phyloP scores from a whole-genome alignment of 495 filamentous ascomycete genomes.

The Tuber aestivum region DNA sequence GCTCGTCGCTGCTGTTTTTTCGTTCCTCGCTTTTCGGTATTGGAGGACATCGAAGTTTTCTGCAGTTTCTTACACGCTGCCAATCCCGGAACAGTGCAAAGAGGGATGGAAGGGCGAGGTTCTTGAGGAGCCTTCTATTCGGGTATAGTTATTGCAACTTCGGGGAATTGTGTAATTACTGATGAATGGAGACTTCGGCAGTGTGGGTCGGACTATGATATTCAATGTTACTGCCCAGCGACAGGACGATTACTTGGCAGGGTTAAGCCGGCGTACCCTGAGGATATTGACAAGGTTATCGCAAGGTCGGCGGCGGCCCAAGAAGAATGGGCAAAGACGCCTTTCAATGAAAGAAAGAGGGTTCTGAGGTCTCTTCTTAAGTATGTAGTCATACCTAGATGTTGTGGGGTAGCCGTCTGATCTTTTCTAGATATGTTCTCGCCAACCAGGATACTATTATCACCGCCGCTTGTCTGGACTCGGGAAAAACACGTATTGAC shows the following conservation, averaged over 20 bases:
- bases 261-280: slow-evolving; percentile 69
- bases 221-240: slow-evolving; percentile 86
- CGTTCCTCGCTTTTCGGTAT: slow-evolving; percentile 30
- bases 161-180: slow-evolving; percentile 7
- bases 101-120: slow-evolving; percentile 54
- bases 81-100: slow-evolving; percentile 54
- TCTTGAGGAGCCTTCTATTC: slow-evolving; percentile 58
- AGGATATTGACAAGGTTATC: slow-evolving; percentile 75
- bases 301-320: slow-evolving; percentile 70
- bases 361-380: slow-evolving; percentile 78
- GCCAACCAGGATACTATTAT: slow-evolving; percentile 87
- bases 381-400: slow-evolving; percentile 44
- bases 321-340: slow-evolving; percentile 69
- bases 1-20: slow-evolving; percentile 19
- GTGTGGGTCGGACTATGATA: slow-evolving; percentile 52
- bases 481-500: slow-evolving; percentile 94
- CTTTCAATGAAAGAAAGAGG: slow-evolving; percentile 67
- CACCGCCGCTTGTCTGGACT: slow-evolving; percentile 80
- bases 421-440: slow-evolving; percentile 58
- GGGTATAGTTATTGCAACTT: slow-evolving; percentile 38
- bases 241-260: slow-evolving; percentile 76
- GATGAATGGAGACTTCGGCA: slow-evolving; percentile 32
- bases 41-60: slow-evolving; percentile 45
- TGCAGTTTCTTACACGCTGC: slow-evolving; percentile 55
- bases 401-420: neutral